Evolutionary conservation across 345 rosid genomes (phyloP).

Genomic region (Eucalyptus microcorys): DNA sequence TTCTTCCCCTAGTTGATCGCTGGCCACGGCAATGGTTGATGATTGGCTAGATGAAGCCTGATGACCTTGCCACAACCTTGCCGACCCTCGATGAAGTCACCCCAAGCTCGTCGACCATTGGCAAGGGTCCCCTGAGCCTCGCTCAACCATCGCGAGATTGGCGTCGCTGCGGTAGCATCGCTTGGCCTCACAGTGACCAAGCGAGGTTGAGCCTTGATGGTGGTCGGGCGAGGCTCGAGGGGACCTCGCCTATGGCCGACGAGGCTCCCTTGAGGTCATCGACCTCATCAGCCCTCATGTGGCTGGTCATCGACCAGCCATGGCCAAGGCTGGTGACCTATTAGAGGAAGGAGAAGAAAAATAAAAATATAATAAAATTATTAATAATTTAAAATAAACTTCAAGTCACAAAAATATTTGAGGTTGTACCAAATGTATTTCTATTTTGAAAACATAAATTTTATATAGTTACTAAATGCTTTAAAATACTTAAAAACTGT

Average conservation of each 20-base stretch:
- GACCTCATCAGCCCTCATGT: fast-evolving
- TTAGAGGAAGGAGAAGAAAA: too few relatives aligned
- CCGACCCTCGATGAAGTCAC: fast-evolving
- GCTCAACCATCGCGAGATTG: fast-evolving
- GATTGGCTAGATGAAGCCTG: fast-evolving
- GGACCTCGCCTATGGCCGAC: fast-evolving
- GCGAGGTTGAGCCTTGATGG: fast-evolving
- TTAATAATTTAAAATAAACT: too few relatives aligned
- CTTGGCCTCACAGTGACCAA: fast-evolving
- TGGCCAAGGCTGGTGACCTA: fast-evolving
- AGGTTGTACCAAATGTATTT: fast-evolving
- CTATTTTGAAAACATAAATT: fast-evolving
- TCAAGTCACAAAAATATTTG: too few relatives aligned
- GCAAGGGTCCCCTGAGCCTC: too few relatives aligned
- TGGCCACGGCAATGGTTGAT: fast-evolving
- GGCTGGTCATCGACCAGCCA: fast-evolving
- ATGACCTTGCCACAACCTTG: too few relatives aligned
- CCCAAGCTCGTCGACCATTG: fast-evolving
- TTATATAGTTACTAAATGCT: too few relatives aligned
- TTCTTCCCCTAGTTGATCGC: fast-evolving
- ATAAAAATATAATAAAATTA: too few relatives aligned
- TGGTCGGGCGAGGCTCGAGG: too few relatives aligned
- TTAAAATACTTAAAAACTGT: too few relatives aligned
- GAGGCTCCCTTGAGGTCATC: fast-evolving
- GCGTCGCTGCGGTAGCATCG: fast-evolving